Evolutionary conservation across 371 early-diverging fungal species (phyloP).

Genomic region (Apophysomyces variabilis): DNA sequence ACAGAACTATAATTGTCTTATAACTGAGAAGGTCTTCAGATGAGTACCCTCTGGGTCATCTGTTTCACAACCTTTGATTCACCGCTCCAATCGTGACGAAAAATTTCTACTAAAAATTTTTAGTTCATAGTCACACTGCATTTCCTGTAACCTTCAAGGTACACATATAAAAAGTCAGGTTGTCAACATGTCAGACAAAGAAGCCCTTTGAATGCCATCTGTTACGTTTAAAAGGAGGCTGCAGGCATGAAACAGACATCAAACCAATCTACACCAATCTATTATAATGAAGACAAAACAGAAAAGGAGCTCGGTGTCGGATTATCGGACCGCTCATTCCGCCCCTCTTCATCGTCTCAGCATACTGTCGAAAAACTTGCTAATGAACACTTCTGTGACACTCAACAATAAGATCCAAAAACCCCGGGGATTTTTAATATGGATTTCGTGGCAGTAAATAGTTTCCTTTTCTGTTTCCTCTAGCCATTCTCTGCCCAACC

Average conservation of each 20-base stretch:
- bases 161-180: background rate
- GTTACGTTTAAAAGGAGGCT: too few relatives aligned
- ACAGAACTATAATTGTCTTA: background rate
- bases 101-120: constrained; percentile 7
- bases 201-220: too few relatives aligned
- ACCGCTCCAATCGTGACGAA: background rate
- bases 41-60: constrained; percentile 8
- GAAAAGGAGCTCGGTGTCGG: background rate
- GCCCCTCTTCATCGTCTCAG: background rate
- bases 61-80: background rate
- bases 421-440: too few relatives aligned
- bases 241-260: too few relatives aligned
- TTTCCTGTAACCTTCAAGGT: background rate
- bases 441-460: too few relatives aligned
- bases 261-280: too few relatives aligned
- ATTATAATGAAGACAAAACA: background rate
- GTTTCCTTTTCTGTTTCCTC: too few relatives aligned
- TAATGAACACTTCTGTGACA: too few relatives aligned
- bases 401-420: too few relatives aligned
- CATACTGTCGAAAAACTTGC: too few relatives aligned
- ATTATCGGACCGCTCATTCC: constrained; percentile 7
- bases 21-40: constrained; percentile 11
- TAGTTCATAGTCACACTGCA: background rate
- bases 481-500: too few relatives aligned
- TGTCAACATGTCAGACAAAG: background rate